Conservation (phyloP, 257 asterid genomes). For the Henckelia pumila region DNA sequence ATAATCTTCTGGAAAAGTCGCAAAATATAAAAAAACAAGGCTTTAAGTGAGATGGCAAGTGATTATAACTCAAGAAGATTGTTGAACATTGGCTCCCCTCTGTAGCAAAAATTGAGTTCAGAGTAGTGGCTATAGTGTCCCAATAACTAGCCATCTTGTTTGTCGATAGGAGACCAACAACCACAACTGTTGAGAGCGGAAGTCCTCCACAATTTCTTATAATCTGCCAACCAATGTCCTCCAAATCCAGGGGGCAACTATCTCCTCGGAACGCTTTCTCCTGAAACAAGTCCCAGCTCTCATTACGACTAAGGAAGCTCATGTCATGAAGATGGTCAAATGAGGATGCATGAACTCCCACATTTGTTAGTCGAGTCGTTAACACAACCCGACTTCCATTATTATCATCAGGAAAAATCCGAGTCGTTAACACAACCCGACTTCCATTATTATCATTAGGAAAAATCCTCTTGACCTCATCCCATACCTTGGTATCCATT, state of each 20-base stretch:
- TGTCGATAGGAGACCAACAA: not conserved
- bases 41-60: too few species aligned
- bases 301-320: too few species aligned
- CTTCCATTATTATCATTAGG: constrained; percentile 4
- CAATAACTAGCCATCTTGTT: too few species aligned
- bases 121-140: too few species aligned
- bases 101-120: not conserved
- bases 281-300: not conserved
- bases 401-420: constrained; percentile 3
- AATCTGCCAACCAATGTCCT: not conserved
- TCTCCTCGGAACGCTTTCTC: not conserved
- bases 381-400: too few species aligned
- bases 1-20: not conserved
- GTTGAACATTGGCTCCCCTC: not conserved
- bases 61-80: too few species aligned
- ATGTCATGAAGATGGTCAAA: too few species aligned
- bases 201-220: not conserved
- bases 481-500: constrained; percentile 2
- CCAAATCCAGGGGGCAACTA: not conserved
- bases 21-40: constrained; percentile 10
- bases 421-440: too few species aligned
- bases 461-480: constrained; percentile 10
- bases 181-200: not conserved
- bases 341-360: too few species aligned
- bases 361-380: too few species aligned